phyloP scores from a whole-genome alignment of 2,329 filamentous ascomycete species.

The Corinectria fuckeliana region DNA sequence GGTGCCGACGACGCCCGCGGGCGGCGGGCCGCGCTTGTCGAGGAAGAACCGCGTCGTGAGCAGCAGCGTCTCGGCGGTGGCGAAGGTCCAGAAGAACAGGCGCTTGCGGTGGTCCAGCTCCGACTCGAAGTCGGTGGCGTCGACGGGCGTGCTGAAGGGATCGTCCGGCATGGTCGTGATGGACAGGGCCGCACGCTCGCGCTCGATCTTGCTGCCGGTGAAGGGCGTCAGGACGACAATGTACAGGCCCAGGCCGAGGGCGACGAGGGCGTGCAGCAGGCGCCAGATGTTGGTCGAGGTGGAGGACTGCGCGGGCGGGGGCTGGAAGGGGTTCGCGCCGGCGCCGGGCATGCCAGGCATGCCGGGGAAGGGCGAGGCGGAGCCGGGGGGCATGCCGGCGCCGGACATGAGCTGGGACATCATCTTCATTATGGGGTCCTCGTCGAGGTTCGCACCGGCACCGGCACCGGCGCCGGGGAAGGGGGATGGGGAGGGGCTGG shows the following conservation, averaged over 20 bases:
- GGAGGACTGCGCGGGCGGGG: slow-evolving; percentile 39
- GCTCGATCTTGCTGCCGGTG: slow-evolving; percentile 67
- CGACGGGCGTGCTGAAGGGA: slow-evolving; percentile 28
- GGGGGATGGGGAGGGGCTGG: too few relatives aligned
- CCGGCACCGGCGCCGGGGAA: too few relatives aligned
- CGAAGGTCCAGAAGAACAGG: slow-evolving; percentile 79
- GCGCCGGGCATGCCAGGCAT: slow-evolving; percentile 52
- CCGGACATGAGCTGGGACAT: slow-evolving; percentile 73
- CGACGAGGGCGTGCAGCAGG: slow-evolving; percentile 75
- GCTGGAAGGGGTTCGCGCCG: slow-evolving; percentile 44
- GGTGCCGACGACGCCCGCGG: slow-evolving; percentile 68
- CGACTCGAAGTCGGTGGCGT: slow-evolving; percentile 37
- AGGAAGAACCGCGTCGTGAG: slow-evolving; percentile 75
- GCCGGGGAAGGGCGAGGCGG: slow-evolving; percentile 44
- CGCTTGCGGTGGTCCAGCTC: slow-evolving; percentile 43
- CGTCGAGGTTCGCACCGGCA: slow-evolving; percentile 27
- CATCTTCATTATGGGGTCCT: slow-evolving; percentile 65
- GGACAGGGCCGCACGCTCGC: slow-evolving; percentile 51
- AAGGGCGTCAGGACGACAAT: slow-evolving; percentile 73
- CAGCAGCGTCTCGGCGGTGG: slow-evolving; percentile 75
- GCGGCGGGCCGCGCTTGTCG: slow-evolving; percentile 65
- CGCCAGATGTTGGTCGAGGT: slow-evolving; percentile 66
- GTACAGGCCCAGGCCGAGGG: slow-evolving; percentile 73
- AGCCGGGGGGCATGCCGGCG: slow-evolving; percentile 39
- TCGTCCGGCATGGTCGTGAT: slow-evolving; percentile 32